These are phyloP conservation scores for Murraya koenigii DNA, from an alignment of 345 rosid genomes.

Conservation along the genomic window DNA sequence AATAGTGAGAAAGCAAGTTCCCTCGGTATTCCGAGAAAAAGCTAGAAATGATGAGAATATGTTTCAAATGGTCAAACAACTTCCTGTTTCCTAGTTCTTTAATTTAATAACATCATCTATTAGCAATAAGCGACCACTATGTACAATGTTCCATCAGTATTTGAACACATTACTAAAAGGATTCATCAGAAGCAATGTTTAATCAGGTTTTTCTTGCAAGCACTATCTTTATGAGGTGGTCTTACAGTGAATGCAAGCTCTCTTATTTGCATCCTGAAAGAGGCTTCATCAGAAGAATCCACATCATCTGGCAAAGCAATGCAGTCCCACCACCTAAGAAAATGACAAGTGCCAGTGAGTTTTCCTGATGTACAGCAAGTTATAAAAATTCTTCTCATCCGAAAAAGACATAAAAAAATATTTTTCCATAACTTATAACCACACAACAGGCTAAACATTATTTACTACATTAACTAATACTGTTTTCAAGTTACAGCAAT, in stretches of 20 bases:
- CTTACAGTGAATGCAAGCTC: constrained; percentile 73
- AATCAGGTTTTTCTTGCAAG: background rate
- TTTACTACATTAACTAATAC: background rate
- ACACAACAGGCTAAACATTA: background rate
- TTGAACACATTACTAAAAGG: background rate
- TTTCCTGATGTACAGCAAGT: constrained; percentile 12
- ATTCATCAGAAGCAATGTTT: background rate
- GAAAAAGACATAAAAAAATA: background rate
- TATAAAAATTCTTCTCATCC: background rate
- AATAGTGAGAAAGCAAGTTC: background rate
- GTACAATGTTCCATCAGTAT: background rate
- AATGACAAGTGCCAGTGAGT: background rate
- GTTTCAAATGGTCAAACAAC: background rate
- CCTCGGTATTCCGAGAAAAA: background rate
- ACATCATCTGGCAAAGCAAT: constrained; percentile 79
- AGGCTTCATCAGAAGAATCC: constrained; percentile 60
- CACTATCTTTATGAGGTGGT: constrained; percentile 5
- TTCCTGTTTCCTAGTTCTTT: background rate
- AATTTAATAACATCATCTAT: background rate
- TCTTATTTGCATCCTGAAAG: constrained; percentile 72
- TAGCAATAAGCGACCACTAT: background rate
- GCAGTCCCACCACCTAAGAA: constrained; percentile 94
- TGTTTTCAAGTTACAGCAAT: background rate
- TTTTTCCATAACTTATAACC: background rate
- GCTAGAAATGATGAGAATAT: background rate